Percentiles rank a stretch among this genome's conserved stretches.
Conservation (phyloP, 2,329 filamentous ascomycete genomes). For the Gaeumannomyces sp. region DNA sequence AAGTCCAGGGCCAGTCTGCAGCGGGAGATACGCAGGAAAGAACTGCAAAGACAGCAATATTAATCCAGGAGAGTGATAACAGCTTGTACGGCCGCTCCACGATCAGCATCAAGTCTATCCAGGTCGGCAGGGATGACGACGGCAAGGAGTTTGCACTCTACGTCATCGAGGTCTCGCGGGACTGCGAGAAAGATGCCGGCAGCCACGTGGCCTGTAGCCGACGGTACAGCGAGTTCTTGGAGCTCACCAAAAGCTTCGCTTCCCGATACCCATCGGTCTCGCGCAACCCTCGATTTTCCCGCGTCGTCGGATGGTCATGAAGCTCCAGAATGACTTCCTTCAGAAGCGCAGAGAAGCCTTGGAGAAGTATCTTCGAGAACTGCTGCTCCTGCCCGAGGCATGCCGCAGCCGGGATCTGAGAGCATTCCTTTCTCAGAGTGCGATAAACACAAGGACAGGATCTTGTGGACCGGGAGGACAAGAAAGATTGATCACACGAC, state of each 20-base stretch:
- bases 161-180: constrained; percentile 82
- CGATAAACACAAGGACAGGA: constrained; percentile 58
- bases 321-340: constrained; percentile 91
- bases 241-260: constrained; percentile 87
- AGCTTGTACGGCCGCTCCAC: constrained; percentile 89
- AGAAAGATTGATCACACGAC: constrained; percentile 82
- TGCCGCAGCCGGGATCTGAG: constrained; percentile 89
- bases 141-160: constrained; percentile 92
- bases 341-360: constrained; percentile 79
- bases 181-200: constrained; percentile 94
- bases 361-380: constrained; percentile 75
- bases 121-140: constrained; percentile 86
- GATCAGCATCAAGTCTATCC: constrained; percentile 84
- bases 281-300: constrained; percentile 90
- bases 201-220: constrained; percentile 89
- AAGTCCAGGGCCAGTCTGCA: constrained; percentile 94
- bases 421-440: constrained; percentile 85
- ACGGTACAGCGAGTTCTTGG: constrained; percentile 94
- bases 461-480: constrained; percentile 53
- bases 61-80: constrained; percentile 96
- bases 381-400: constrained; percentile 83
- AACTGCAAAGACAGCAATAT: constrained; percentile 94
- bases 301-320: constrained; percentile 86
- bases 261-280: constrained; percentile 79
- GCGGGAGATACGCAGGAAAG: constrained; percentile 86